A percentile compares a stretch with the other conserved stretches of the same genome.
phyloP scores from a whole-genome alignment of 805 yeast species.

The Suhomyces sp. region DNA sequence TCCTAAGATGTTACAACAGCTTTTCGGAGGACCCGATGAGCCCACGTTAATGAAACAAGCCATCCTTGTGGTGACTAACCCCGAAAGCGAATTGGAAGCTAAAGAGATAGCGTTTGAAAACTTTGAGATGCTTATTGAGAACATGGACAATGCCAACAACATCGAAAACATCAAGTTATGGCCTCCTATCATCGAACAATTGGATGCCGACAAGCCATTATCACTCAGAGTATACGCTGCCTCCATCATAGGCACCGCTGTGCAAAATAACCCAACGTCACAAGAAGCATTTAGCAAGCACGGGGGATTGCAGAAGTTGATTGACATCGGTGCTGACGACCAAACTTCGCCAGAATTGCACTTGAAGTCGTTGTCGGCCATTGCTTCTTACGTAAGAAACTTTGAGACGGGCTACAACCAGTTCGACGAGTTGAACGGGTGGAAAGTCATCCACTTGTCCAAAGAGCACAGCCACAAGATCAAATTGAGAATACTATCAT shows the following conservation, averaged over 20 bases:
- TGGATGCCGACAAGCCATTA: slow-evolving; percentile 37
- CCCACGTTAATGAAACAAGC: slow-evolving; percentile 83
- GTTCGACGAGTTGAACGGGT: slow-evolving; percentile 62
- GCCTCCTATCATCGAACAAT: slow-evolving; percentile 60
- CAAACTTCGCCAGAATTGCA: slow-evolving; percentile 32
- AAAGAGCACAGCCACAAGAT: slow-evolving; percentile 36
- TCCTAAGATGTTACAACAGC: slow-evolving; percentile 72
- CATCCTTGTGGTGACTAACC: slow-evolving; percentile 54
- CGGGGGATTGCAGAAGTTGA: slow-evolving; percentile 46
- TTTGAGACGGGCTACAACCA: slow-evolving; percentile 50
- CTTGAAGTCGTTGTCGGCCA: slow-evolving; percentile 72
- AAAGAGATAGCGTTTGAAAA: slow-evolving; percentile 81
- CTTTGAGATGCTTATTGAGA: slow-evolving; percentile 90
- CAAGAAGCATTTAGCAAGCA: slow-evolving; percentile 65
- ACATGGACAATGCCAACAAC: slow-evolving; percentile 91
- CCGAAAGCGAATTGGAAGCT: slow-evolving; percentile 58
- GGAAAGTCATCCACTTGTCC: slow-evolving; percentile 45
- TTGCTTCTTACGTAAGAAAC: slow-evolving; percentile 72
- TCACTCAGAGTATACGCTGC: slow-evolving; percentile 57
- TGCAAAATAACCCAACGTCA: slow-evolving; percentile 79
- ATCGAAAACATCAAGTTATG: slow-evolving; percentile 80
- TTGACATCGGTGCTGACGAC: slow-evolving; percentile 36
- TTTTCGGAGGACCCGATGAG: slow-evolving; percentile 82
- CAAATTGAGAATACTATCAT: slow-evolving; percentile 53
- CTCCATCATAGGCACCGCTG: slow-evolving; percentile 84